Conservation (phyloP, 345 rosid species). For the Laguncularia racemosa region DNA sequence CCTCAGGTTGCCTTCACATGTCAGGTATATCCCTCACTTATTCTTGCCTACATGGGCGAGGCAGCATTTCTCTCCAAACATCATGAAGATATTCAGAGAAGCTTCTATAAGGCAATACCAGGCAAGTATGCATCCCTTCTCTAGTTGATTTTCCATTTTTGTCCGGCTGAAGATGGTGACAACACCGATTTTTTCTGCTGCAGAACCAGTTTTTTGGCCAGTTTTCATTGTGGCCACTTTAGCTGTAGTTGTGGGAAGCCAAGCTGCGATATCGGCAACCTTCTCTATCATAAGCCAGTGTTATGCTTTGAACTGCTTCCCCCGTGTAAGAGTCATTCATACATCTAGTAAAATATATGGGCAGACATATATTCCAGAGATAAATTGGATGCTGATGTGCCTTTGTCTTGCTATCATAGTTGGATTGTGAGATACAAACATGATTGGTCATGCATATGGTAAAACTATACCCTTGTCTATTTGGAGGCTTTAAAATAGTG, state of each 20-base stretch:
- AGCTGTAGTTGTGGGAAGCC: conserved; percentile 85
- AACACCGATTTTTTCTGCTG: background rate
- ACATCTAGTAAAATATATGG: conserved; percentile 72
- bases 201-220: conserved; percentile 87
- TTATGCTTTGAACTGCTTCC: conserved; percentile 78
- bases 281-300: conserved; percentile 86
- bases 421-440: conserved; percentile 60
- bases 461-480: conserved; percentile 2
- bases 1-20: conserved; percentile 63
- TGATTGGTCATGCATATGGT: conserved; percentile 88
- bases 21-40: conserved; percentile 73
- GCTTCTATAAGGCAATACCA: conserved; percentile 89
- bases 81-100: conserved; percentile 58
- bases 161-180: background rate
- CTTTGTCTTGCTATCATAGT: conserved; percentile 66
- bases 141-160: background rate
- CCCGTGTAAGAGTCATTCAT: conserved; percentile 73
- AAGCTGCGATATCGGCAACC: conserved; percentile 87
- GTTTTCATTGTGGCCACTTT: conserved; percentile 72
- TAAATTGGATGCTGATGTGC: conserved; percentile 85
- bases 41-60: conserved; percentile 92
- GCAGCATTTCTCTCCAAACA: conserved; percentile 81
- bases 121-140: conserved; percentile 31
- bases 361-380: conserved; percentile 85
- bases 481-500: no score